These are phyloP conservation scores for Ceratobasidium sp. DNA, from an alignment of 1,284 basidiomycete species.

Conservation along the genomic window DNA sequence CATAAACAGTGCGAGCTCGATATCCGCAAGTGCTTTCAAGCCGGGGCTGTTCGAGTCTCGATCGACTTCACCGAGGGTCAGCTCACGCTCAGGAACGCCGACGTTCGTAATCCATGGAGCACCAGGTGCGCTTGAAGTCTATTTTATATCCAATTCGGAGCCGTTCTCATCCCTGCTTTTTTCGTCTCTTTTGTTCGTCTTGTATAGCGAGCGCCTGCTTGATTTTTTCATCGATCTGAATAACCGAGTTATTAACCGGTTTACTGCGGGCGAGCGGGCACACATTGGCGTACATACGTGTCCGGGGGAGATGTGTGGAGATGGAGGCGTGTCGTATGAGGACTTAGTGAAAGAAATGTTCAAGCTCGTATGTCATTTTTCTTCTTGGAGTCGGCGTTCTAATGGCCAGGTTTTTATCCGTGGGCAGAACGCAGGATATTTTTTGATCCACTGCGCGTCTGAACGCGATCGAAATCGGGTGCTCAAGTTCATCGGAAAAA, in stretches of 20 bases:
- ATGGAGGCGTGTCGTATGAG: slow-evolving; percentile 19
- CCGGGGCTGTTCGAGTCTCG: slow-evolving; percentile 51
- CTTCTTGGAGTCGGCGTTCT: background rate
- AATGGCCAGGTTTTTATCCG: background rate
- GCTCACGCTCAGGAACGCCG: slow-evolving; percentile 49
- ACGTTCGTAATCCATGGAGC: slow-evolving; percentile 52
- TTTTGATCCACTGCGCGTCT: slow-evolving; percentile 51
- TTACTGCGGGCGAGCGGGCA: slow-evolving; percentile 50
- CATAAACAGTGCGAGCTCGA: slow-evolving; percentile 51
- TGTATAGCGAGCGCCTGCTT: slow-evolving; percentile 46
- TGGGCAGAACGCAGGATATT: slow-evolving; percentile 51
- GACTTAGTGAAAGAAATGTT: slow-evolving; percentile 35
- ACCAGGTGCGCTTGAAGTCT: slow-evolving; percentile 40
- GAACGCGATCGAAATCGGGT: slow-evolving; percentile 51
- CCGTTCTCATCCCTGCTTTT: background rate
- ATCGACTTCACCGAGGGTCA: slow-evolving; percentile 53
- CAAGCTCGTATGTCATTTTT: slow-evolving; percentile 22
- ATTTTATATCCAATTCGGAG: slow-evolving; percentile 31
- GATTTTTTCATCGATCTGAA: slow-evolving; percentile 52
- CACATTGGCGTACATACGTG: slow-evolving; percentile 53
- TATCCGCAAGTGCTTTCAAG: slow-evolving; percentile 51
- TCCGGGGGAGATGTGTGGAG: slow-evolving; percentile 39
- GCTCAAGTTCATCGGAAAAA: slow-evolving; percentile 52
- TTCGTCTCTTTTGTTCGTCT: background rate
- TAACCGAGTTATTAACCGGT: slow-evolving; percentile 52